These are phyloP conservation scores for Elaeis guineensis DNA, from an alignment of 176 grass and related monocot genomes.

Conservation along the genomic window DNA sequence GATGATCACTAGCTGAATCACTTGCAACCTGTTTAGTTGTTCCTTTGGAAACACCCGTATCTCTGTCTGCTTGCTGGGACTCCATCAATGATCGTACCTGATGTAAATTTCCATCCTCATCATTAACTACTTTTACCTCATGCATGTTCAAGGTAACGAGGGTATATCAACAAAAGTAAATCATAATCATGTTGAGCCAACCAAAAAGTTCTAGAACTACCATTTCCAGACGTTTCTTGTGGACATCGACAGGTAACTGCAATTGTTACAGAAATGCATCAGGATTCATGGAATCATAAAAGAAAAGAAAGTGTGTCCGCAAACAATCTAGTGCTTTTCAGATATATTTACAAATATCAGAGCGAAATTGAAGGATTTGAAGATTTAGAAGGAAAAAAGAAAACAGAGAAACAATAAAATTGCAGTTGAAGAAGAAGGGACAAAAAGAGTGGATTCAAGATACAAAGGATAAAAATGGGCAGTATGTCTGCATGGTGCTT, in stretches of 20 bases:
- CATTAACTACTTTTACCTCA: background rate
- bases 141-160: too few relatives aligned
- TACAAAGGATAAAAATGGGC: too few relatives aligned
- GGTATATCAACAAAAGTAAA: background rate
- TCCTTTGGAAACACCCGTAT: constrained; percentile 28
- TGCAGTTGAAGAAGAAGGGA: too few relatives aligned
- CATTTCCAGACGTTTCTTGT: constrained; percentile 12
- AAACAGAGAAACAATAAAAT: too few relatives aligned
- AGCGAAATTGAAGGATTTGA: too few relatives aligned
- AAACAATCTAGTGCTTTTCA: too few relatives aligned
- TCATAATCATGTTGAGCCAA: background rate
- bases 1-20: constrained; percentile 36
- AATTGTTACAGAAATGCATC: background rate
- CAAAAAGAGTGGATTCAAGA: too few relatives aligned
- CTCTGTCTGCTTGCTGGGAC: constrained; percentile 43
- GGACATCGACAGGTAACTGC: constrained; percentile 14
- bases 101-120: constrained; percentile 15
- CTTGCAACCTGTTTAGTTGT: constrained; percentile 32
- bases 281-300: too few relatives aligned
- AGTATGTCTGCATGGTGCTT: too few relatives aligned
- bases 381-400: too few relatives aligned
- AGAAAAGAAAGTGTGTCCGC: too few relatives aligned
- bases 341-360: too few relatives aligned
- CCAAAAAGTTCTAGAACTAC: constrained; percentile 1
- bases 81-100: constrained; percentile 49